Evolutionary conservation across 495 filamentous ascomycete species (phyloP), one percentile per base, ranked within the genome.

Genomic region (Evansstolkia leycettana): DNA sequence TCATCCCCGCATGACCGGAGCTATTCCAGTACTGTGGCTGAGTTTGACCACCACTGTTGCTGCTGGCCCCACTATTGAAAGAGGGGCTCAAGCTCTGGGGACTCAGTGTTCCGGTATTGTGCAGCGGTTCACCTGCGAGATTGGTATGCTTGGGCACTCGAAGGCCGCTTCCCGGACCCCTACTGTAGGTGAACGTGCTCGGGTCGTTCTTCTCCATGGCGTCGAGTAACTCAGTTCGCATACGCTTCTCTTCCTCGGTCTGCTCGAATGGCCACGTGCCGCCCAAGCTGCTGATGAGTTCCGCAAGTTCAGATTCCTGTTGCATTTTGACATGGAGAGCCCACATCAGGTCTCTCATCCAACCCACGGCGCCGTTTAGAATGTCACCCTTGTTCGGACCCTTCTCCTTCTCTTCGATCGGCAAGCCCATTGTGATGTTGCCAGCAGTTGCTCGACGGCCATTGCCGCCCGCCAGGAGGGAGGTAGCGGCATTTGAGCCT

Each of bases 301-400:
- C 78, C 29, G 76, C 72, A 27, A 95, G 71, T 44, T 94, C 80
- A 13, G 86, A 75, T 52, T 94, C 81, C 50, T 94, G 86, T 47
- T 89, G 77, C 33, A 89, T 66, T 57, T 94, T 93, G 41, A 79
- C 62, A 45, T 92, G 73, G 26, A 94, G 62, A 53, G 87, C 73
- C 90, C 90, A 96, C 90, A 98, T 96, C 28, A 98, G 65, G 58
- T 98, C 90, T 30, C 89, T 78, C 40, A 81, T 94, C 90, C 90
- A 98, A 57, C 83, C 81, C 31, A 98, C 90, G 11, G 90, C 82
- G 18, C 90, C 90, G 52, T 96, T 96, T 36, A 98, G 76, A 35
- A 98, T 96, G 50, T 98, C 90, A 28, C 90, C 90, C 60, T 98
- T 98, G 68, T 96, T 96, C 0, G 90, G 90, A 1, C 92, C 92